Evolutionary conservation across 352 stramenopile genomes (phyloP).

Genomic region (Phytopythium montanum): DNA sequence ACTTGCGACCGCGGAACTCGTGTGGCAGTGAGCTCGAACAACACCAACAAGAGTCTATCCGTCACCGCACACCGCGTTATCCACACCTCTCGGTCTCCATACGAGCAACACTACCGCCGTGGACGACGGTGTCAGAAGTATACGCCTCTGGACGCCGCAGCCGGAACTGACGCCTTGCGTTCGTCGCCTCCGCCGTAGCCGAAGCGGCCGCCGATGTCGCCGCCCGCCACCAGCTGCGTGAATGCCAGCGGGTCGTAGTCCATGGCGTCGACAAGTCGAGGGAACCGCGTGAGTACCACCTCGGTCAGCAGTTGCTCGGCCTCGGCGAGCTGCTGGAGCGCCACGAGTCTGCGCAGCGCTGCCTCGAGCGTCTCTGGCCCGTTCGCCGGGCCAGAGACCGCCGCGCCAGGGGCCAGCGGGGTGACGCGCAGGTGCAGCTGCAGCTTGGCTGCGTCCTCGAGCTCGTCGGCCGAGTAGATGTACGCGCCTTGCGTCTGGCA

Average conservation of each 20-base stretch:
- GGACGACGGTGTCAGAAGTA: neutral
- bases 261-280: constrained; percentile 70
- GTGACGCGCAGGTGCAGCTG: constrained; percentile 51
- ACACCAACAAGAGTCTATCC: neutral
- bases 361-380: constrained; percentile 12
- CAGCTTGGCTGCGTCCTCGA: constrained; percentile 48
- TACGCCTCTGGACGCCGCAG: neutral
- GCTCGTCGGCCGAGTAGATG: constrained; percentile 77
- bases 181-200: neutral
- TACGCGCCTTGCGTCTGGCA: constrained; percentile 48
- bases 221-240: constrained; percentile 57
- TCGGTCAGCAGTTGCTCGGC: constrained; percentile 63
- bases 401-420: neutral
- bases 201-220: constrained; percentile 22
- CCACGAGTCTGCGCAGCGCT: constrained; percentile 30
- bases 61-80: neutral
- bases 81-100: neutral
- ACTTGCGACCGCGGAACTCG: constrained; percentile 48
- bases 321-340: constrained; percentile 28
- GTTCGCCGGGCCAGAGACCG: neutral
- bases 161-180: neutral
- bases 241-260: constrained; percentile 76
- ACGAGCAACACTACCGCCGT: neutral
- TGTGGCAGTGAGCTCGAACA: constrained; percentile 8
- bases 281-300: constrained; percentile 61